Base-by-base conservation (phyloP, 2,329 filamentous ascomycete genomes). In the Nemania abortiva region DNA sequence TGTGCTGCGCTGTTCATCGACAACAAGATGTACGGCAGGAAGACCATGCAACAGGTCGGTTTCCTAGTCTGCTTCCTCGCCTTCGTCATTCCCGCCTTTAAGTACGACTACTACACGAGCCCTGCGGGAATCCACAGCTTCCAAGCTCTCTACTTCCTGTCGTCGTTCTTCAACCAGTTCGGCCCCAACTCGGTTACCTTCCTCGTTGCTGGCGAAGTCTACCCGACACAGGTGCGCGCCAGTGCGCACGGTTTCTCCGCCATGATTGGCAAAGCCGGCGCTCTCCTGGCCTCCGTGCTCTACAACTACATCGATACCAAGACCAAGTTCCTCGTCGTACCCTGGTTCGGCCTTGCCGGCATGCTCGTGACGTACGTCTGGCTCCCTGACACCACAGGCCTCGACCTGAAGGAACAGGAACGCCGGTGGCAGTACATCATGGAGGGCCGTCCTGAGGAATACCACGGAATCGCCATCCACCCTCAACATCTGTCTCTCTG, bases 111-210 rank as follows among this genome's bases (percentile, higher is more conserved):
- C 88, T 98, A 94, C 85, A 94, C 88, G 22, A 85, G 85, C 58
- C 83, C 86, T 0, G 84, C 85, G 6, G 89, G 93, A 76, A 91
- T 98, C 80, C 90, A 93, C 77, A 85, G 87, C n/a, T 98, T 98
- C 90, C 95, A 98, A 85, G 90, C 95, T 79, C 97, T 98, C 94
- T 98, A 98, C 87, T 98, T 97, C 84, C 81, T 98, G 75, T 97
- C 94, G 7, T 97, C 93, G 27, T 98, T 98, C 86, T 98, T 98
- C 90, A 98, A 98, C 87, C 95, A 98, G 81, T 98, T 98, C 78
- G 95, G 95, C 13, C 95, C 95, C 82, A 98, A 98, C 87, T 91
- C 90, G 55, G 94, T 98, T 77, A 97, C 95, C 71, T 98, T 98
- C 92, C 89, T 98, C 74, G 93, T 97, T 42, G 95, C 95, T 52